Percentiles rank a stretch among this genome's conserved stretches.
phyloP scores from a whole-genome alignment of 129 eudicot species.

The Deinandra increscens region DNA sequence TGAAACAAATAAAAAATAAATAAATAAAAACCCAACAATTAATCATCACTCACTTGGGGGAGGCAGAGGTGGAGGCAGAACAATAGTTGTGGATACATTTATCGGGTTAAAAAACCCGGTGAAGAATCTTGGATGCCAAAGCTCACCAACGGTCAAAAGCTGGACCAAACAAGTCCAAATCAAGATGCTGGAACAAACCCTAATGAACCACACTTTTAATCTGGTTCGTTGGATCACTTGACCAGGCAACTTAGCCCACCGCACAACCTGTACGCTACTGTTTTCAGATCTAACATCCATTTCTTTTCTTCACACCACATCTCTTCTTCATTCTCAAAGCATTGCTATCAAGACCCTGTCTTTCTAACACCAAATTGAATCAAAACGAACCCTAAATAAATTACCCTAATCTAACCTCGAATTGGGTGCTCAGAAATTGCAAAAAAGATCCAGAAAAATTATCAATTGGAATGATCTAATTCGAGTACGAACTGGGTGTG shows the following conservation, averaged over 20 bases:
- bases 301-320: constrained; percentile 55
- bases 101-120: constrained; percentile 32
- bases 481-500: constrained; percentile 23
- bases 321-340: constrained; percentile 49
- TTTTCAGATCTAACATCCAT: constrained; percentile 76
- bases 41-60: constrained; percentile 60
- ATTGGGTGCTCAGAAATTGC: constrained; percentile 18
- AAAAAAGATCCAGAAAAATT: constrained; percentile 13
- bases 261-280: constrained; percentile 40
- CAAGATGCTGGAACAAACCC: constrained; percentile 85
- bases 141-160: constrained; percentile 72
- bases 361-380: constrained; percentile 17
- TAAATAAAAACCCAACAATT: constrained; percentile 8
- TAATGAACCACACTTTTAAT: constrained; percentile 74
- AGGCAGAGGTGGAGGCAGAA: constrained; percentile 45
- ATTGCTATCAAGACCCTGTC: constrained; percentile 12
- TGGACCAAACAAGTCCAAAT: constrained; percentile 93
- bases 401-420: not conserved
- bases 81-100: constrained; percentile 33
- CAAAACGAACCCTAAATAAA: constrained; percentile 24
- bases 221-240: constrained; percentile 59
- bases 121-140: constrained; percentile 68
- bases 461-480: constrained; percentile 3
- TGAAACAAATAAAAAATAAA: not conserved
- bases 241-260: constrained; percentile 50